These are phyloP conservation scores for Tricholoma bakamatsutake DNA, from an alignment of 768 basidiomycete genomes.

Conservation along the genomic window DNA sequence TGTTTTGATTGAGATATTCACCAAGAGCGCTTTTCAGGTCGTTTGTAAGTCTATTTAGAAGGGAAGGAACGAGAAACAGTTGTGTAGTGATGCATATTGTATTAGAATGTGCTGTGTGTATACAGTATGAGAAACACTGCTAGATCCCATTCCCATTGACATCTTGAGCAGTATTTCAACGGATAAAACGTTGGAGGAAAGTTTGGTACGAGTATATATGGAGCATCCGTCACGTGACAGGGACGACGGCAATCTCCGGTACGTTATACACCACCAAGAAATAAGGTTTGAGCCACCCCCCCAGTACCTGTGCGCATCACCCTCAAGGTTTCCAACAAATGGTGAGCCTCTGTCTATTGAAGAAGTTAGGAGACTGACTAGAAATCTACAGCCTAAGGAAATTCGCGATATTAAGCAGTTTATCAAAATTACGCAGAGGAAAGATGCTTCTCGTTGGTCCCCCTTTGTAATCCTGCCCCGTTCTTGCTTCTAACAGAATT, in stretches of 20 bases:
- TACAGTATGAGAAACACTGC: too few species aligned
- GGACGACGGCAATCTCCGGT: slow-evolving; percentile 19
- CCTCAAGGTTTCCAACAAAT: slow-evolving; percentile 37
- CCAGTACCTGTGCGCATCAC: slow-evolving; percentile 15
- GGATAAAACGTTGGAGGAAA: too few species aligned
- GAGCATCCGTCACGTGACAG: background rate
- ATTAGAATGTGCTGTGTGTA: too few species aligned
- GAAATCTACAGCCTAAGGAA: slow-evolving; percentile 77
- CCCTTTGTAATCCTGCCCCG: background rate
- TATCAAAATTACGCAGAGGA: slow-evolving; percentile 94
- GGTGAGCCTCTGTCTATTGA: slow-evolving; percentile 22
- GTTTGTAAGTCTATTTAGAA: slow-evolving; percentile 6
- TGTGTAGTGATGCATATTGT: background rate
- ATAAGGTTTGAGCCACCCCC: slow-evolving; percentile 33
- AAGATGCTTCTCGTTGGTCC: slow-evolving; percentile 90
- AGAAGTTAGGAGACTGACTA: slow-evolving; percentile 4
- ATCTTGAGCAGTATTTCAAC: too few species aligned
- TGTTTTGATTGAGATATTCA: background rate
- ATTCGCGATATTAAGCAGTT: slow-evolving; percentile 98
- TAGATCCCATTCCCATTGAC: too few species aligned
- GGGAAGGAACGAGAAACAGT: background rate
- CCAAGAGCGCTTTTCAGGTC: slow-evolving; percentile 2
- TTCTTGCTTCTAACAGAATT: slow-evolving; percentile 3
- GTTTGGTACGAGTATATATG: too few species aligned
- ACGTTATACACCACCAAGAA: slow-evolving; percentile 19